These are phyloP conservation scores for Uronychia setigera DNA, from an alignment of 73 alveolate genomes.

Conservation along the genomic window DNA sequence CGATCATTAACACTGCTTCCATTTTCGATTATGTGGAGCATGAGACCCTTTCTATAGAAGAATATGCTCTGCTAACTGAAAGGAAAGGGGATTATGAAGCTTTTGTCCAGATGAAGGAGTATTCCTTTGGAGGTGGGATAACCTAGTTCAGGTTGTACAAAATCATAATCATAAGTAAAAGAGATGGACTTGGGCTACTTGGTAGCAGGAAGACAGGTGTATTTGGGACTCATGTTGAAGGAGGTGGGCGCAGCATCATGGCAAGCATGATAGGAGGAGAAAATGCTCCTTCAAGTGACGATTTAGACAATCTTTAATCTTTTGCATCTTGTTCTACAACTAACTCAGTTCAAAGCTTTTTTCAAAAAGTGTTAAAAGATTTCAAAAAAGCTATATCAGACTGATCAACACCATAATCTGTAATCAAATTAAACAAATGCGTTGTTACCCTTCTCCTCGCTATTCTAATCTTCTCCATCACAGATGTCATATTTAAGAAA, in stretches of 20 bases:
- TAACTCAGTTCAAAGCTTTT: not conserved
- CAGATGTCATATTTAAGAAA: not conserved
- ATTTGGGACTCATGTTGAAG: not conserved
- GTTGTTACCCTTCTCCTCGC: not conserved
- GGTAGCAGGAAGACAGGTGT: slow-evolving; percentile 5
- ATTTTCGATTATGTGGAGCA: not conserved
- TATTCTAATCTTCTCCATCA: not conserved
- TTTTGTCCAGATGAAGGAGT: not conserved
- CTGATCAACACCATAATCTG: not conserved
- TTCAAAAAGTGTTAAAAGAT: not conserved
- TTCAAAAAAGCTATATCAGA: not conserved
- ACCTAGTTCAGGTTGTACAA: not conserved
- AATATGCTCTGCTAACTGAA: not conserved
- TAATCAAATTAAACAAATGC: not conserved
- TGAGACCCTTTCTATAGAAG: not conserved
- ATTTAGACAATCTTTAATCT: not conserved
- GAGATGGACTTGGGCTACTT: not conserved
- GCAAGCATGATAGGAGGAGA: not conserved
- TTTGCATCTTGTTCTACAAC: not conserved
- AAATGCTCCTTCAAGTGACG: no score
- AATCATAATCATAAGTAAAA: not conserved
- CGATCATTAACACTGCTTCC: not conserved
- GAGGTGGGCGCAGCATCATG: not conserved
- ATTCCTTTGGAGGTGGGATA: not conserved
- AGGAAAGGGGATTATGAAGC: not conserved